phyloP scores from a whole-genome alignment of 495 filamentous ascomycete genomes.

The Pseudomonodictys pantanalensis region DNA sequence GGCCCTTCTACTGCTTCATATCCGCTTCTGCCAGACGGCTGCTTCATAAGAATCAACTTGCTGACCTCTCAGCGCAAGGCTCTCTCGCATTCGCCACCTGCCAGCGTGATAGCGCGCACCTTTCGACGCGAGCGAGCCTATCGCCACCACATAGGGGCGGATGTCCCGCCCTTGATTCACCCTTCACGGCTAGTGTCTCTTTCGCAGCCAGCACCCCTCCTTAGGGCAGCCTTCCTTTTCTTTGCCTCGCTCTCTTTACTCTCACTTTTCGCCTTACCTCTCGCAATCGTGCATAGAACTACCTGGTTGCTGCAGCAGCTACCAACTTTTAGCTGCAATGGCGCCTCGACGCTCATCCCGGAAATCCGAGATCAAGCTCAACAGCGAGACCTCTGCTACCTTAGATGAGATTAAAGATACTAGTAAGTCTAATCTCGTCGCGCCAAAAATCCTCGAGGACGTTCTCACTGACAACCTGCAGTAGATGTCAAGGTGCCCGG shows the following conservation, averaged over 20 bases:
- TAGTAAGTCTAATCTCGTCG: background rate
- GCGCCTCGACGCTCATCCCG: conserved; percentile 1
- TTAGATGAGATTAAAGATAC: background rate
- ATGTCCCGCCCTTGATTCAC: conserved; percentile 10
- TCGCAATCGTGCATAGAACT: no score
- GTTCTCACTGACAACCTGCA: background rate
- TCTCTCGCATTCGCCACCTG: conserved; percentile 11
- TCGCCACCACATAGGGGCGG: conserved; percentile 1
- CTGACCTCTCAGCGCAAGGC: no score
- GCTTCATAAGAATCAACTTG: no score
- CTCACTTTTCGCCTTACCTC: background rate
- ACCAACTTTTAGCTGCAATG: background rate
- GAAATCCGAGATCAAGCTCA: background rate
- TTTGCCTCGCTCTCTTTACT: background rate
- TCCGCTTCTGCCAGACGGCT: background rate
- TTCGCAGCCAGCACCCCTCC: background rate
- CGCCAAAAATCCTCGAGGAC: background rate
- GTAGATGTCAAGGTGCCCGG: background rate
- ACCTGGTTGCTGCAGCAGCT: background rate
- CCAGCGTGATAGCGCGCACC: conserved; percentile 10
- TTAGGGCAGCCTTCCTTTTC: background rate
- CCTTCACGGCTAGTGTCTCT: conserved; percentile 3
- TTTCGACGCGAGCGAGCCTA: background rate
- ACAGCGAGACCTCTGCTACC: background rate
- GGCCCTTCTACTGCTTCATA: no score